These are phyloP conservation scores for Artomyces pyxidatus DNA, from an alignment of 768 basidiomycete genomes.

Conservation along the genomic window DNA sequence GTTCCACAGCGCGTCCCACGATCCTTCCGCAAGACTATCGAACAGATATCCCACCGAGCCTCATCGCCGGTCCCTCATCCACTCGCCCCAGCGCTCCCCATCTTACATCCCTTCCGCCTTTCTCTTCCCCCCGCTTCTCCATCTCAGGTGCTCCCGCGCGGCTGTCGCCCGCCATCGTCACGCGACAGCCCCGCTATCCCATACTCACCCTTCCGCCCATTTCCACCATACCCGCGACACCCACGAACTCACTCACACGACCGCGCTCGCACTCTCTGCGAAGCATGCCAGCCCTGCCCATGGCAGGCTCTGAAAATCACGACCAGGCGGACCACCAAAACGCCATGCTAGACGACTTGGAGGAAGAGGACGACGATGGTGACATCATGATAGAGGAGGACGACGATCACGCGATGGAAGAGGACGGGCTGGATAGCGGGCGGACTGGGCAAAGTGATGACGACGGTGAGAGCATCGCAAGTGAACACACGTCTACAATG, in stretches of 20 bases:
- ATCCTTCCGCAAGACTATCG: slow-evolving; percentile 2
- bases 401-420: slow-evolving; percentile 5
- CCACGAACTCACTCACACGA: neutral
- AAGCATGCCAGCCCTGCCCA: slow-evolving; percentile 15
- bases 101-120: neutral
- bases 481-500: neutral
- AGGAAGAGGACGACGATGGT: slow-evolving; percentile 28
- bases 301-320: slow-evolving; percentile 26
- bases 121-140: slow-evolving; percentile 8
- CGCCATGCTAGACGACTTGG: slow-evolving; percentile 26
- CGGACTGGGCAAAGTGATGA: slow-evolving; percentile 11
- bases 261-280: slow-evolving; percentile 12
- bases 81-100: neutral
- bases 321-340: slow-evolving; percentile 29
- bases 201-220: slow-evolving; percentile 14
- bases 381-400: slow-evolving; percentile 2
- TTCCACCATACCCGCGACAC: neutral
- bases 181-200: slow-evolving; percentile 14
- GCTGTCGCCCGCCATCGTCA: slow-evolving; percentile 16
- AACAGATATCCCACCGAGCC: neutral
- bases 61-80: slow-evolving; percentile 2
- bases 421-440: slow-evolving; percentile 5
- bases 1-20: no score
- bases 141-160: slow-evolving; percentile 13
- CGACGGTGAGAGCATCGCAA: slow-evolving; percentile 8